phyloP scores from a whole-genome alignment of 495 filamentous ascomycete genomes.

The Neohortaea acidophila region DNA sequence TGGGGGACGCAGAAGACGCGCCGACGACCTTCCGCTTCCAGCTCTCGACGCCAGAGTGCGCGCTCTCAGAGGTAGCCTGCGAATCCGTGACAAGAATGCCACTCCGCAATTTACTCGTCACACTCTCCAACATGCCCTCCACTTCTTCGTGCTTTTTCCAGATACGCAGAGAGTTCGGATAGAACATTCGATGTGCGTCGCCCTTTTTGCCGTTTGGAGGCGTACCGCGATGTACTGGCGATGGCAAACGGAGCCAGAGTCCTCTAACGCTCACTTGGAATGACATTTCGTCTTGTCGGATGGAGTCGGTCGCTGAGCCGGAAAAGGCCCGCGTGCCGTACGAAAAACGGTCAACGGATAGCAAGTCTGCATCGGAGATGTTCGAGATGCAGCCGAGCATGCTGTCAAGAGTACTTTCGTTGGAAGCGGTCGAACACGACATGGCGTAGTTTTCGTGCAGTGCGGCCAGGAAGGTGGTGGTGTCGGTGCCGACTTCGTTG shows the following conservation, averaged over 20 bases:
- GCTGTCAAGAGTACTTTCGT: conserved; percentile 51
- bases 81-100: conserved; percentile 5
- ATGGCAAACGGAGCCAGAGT: conserved; percentile 65
- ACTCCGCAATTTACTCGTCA: conserved; percentile 34
- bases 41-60: conserved; percentile 20
- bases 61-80: not conserved
- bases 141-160: conserved; percentile 69
- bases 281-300: conserved; percentile 82
- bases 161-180: conserved; percentile 60
- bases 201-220: conserved; percentile 29
- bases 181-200: conserved; percentile 72
- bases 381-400: conserved; percentile 60
- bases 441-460: conserved; percentile 87
- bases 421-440: conserved; percentile 42
- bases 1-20: conserved; percentile 1
- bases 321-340: conserved; percentile 25
- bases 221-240: conserved; percentile 54
- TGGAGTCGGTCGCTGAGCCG: conserved; percentile 45
- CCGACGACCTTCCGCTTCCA: conserved; percentile 20
- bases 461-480: conserved; percentile 73
- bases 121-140: conserved; percentile 51
- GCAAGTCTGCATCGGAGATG: conserved; percentile 73
- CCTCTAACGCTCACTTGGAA: conserved; percentile 81
- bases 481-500: conserved; percentile 81
- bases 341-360: conserved; percentile 41